Conservation (phyloP, 2,329 filamentous ascomycete genomes). For the Coleophoma cylindrospora region DNA sequence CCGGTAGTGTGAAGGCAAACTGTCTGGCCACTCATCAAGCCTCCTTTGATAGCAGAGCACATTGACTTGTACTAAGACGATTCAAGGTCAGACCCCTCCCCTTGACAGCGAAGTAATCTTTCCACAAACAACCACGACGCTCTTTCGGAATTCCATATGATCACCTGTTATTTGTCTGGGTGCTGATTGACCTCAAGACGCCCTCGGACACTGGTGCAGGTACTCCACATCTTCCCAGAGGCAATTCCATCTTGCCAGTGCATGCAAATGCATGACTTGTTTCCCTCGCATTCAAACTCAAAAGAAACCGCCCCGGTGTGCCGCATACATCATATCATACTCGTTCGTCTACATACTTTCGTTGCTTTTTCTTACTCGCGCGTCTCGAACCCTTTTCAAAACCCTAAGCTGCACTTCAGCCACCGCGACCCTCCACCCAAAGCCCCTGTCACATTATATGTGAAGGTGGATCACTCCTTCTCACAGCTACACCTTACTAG, state of each 20-base stretch:
- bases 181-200: too few species aligned
- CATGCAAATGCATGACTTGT: not conserved
- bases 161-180: too few species aligned
- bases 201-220: too few species aligned
- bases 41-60: too few species aligned
- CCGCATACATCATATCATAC: not conserved
- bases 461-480: not conserved
- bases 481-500: too few species aligned
- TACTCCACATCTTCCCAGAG: not conserved
- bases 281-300: not conserved
- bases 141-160: too few species aligned
- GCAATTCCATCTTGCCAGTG: not conserved
- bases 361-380: not conserved
- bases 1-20: too few species aligned
- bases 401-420: not conserved
- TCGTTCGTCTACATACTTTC: constrained; percentile 1
- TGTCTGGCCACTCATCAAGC: too few species aligned
- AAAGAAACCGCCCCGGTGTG: not conserved
- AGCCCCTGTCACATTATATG: not conserved
- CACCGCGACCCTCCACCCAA: not conserved
- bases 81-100: too few species aligned
- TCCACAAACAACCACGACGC: too few species aligned
- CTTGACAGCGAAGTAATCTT: too few species aligned
- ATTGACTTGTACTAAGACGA: too few species aligned
- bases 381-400: not conserved